Conservation (phyloP, 2,329 filamentous ascomycete genomes). For the Didymella arachidicola region DNA sequence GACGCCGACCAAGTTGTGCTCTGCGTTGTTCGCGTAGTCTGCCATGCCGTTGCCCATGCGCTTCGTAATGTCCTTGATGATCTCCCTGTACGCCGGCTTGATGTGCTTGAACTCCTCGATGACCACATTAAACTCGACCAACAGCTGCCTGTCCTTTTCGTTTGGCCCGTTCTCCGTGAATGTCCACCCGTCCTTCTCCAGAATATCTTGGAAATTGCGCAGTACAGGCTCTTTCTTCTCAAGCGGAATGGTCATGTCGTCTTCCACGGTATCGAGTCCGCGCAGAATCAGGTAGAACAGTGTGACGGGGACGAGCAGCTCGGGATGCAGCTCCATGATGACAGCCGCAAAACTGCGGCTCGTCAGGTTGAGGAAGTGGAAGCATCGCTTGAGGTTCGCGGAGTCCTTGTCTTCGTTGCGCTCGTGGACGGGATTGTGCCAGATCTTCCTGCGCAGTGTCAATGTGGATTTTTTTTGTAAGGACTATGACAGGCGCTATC, state of each 20-base stretch:
- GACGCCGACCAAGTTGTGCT: conserved; percentile 80
- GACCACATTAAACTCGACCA: conserved; percentile 91
- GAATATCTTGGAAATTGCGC: conserved; percentile 78
- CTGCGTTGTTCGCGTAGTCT: conserved; percentile 86
- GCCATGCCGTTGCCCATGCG: conserved; percentile 99
- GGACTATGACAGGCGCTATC: background rate
- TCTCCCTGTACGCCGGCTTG: conserved; percentile 81
- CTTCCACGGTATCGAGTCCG: conserved; percentile 96
- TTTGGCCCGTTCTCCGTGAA: conserved; percentile 85
- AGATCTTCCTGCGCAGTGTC: conserved; percentile 77
- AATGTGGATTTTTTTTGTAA: conserved; percentile 11
- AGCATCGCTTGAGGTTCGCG: conserved; percentile 79
- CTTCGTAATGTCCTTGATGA: conserved; percentile 90
- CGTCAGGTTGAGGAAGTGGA: conserved; percentile 83
- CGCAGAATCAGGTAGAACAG: conserved; percentile 94
- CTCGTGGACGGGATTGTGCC: conserved; percentile 92
- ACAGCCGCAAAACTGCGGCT: conserved; percentile 93
- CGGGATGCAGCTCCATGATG: conserved; percentile 94
- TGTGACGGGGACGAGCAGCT: conserved; percentile 86
- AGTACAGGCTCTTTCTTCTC: conserved; percentile 85
- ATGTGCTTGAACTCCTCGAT: conserved; percentile 86
- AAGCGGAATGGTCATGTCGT: conserved; percentile 91
- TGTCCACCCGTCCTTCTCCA: conserved; percentile 88
- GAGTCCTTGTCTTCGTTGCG: conserved; percentile 80
- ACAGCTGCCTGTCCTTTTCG: conserved; percentile 91